Conservation (phyloP, 2,329 filamentous ascomycete genomes). For the Penicillium sp. region DNA sequence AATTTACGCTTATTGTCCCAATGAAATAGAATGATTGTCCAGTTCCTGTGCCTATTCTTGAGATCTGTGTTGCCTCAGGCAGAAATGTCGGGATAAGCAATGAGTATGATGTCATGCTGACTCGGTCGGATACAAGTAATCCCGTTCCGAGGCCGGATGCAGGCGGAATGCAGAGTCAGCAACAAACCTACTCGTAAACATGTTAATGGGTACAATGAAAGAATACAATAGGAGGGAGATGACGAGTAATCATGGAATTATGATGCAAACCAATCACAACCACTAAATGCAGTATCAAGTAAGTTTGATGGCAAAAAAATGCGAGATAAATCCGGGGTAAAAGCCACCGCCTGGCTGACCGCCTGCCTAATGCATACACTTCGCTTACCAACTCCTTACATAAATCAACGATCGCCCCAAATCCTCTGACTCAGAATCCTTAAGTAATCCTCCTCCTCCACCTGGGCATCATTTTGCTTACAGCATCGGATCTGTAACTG, state of each 20-base stretch:
- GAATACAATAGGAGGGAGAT: neutral
- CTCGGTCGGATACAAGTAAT: neutral
- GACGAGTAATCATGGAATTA: neutral
- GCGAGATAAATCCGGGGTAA: neutral
- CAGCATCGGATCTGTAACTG: constrained; percentile 31
- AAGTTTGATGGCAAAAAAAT: neutral
- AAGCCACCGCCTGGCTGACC: neutral
- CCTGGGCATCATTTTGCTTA: constrained; percentile 30
- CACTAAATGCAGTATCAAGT: neutral
- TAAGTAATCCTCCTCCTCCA: constrained; percentile 20
- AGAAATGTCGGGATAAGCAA: neutral
- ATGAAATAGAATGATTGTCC: neutral
- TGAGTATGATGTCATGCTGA: neutral
- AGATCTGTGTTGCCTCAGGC: neutral
- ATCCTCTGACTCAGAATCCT: constrained; percentile 16
- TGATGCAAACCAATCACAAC: neutral
- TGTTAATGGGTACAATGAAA: neutral
- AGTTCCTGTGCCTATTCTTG: neutral
- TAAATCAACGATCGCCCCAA: constrained; percentile 5
- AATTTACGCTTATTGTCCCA: neutral
- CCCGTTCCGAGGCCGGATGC: neutral
- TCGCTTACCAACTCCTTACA: constrained; percentile 7
- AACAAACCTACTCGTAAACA: neutral
- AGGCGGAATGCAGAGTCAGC: constrained; percentile 1
- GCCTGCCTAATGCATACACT: neutral